phyloP scores from a whole-genome alignment of 2,329 filamentous ascomycete genomes.

The Zarea fungicola region DNA sequence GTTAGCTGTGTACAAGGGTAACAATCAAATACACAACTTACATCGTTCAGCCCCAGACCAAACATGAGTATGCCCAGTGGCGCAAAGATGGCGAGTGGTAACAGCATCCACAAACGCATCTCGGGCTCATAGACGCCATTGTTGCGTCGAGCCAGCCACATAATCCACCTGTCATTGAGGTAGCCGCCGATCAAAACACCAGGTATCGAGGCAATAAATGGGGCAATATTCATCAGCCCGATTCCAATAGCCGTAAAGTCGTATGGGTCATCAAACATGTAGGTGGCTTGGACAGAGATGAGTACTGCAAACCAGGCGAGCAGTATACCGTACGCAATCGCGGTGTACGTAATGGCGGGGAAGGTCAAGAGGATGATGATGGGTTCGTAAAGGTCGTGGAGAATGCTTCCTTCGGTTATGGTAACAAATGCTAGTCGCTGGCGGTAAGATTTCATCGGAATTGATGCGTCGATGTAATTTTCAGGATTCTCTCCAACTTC shows the following conservation, averaged over 20 bases:
- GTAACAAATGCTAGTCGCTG: conserved; percentile 21
- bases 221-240: conserved; percentile 23
- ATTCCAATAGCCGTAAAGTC: conserved; percentile 22
- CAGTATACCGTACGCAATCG: conserved; percentile 33
- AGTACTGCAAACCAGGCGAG: conserved; percentile 31
- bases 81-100: conserved; percentile 23
- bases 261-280: conserved; percentile 27
- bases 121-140: conserved; percentile 38
- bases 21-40: conserved; percentile 15
- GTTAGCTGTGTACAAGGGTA: background rate
- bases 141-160: conserved; percentile 31
- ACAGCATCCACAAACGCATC: conserved; percentile 31
- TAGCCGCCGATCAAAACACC: conserved; percentile 32
- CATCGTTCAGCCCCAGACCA: conserved; percentile 27
- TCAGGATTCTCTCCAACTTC: conserved; percentile 27
- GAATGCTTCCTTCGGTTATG: conserved; percentile 13
- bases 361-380: conserved; percentile 16
- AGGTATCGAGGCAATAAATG: conserved; percentile 33
- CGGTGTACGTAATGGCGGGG: conserved; percentile 33
- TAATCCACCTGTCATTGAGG: conserved; percentile 32
- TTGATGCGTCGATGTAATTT: conserved; percentile 28
- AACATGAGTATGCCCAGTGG: conserved; percentile 32
- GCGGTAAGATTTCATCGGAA: conserved; percentile 16
- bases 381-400: conserved; percentile 14
- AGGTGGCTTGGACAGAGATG: conserved; percentile 13